These are phyloP conservation scores for Geotrichum histeridarum DNA, from an alignment of 1,139 yeast species.

Conservation along the genomic window DNA sequence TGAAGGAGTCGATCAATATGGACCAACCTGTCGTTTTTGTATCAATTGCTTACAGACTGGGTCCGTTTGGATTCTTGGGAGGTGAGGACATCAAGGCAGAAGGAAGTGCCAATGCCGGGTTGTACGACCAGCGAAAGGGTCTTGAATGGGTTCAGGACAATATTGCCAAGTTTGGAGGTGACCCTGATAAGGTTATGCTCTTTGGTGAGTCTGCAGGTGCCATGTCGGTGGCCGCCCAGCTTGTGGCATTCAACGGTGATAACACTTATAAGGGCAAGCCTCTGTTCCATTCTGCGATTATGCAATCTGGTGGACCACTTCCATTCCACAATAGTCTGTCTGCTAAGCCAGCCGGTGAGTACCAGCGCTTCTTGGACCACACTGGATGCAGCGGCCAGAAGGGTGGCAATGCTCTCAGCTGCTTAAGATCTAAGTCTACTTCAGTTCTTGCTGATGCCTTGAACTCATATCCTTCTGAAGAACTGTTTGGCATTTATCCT, in stretches of 20 bases:
- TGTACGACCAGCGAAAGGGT: constrained; percentile 35
- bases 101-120: constrained; percentile 28
- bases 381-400: constrained; percentile 21
- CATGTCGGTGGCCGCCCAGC: constrained; percentile 29
- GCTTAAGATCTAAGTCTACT: constrained; percentile 22
- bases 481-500: constrained; percentile 9
- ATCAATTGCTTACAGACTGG: constrained; percentile 30
- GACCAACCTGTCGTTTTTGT: constrained; percentile 26
- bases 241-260: constrained; percentile 24
- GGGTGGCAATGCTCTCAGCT: constrained; percentile 20
- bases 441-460: constrained; percentile 20
- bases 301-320: constrained; percentile 27
- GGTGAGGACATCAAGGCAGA: constrained; percentile 23
- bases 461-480: constrained; percentile 16
- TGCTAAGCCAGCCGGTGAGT: constrained; percentile 21
- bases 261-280: constrained; percentile 19
- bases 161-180: constrained; percentile 36
- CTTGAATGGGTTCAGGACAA: constrained; percentile 35
- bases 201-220: constrained; percentile 39
- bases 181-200: constrained; percentile 31
- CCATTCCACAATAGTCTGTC: constrained; percentile 18
- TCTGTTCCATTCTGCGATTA: constrained; percentile 30
- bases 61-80: constrained; percentile 33
- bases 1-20: constrained; percentile 25
- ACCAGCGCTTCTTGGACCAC: constrained; percentile 19